phyloP scores from a whole-genome alignment of 139 green algal genomes.

The Chlorella sorokiniana region DNA sequence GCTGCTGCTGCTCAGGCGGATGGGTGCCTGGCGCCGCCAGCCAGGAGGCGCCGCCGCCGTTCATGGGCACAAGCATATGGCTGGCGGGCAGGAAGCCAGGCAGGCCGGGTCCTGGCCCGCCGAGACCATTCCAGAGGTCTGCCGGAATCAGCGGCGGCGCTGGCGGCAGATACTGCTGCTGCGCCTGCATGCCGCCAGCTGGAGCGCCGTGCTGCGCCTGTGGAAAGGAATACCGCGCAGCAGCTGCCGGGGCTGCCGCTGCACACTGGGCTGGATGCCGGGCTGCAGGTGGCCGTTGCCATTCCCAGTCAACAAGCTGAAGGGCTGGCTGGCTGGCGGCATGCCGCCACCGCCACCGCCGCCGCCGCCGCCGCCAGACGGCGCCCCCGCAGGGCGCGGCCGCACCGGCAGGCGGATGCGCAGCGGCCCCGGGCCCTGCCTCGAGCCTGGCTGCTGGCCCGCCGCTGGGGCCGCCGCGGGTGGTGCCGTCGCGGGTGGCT shows the following conservation, averaged over 20 bases:
- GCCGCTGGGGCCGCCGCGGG: not conserved
- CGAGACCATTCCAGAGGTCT: not conserved
- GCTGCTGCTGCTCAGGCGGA: not conserved
- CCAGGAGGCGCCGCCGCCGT: too few relatives aligned
- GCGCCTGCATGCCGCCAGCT: not conserved
- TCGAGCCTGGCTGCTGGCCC: not conserved
- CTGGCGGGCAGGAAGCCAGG: constrained; percentile 5
- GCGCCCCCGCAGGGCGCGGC: not conserved
- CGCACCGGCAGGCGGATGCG: constrained; percentile 14
- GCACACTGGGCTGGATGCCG: not conserved
- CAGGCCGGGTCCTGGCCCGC: not conserved
- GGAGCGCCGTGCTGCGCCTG: not conserved
- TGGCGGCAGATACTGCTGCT: not conserved
- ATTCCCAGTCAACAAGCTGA: not conserved
- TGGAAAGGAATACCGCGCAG: not conserved
- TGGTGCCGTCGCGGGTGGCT: not conserved
- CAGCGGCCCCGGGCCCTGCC: not conserved
- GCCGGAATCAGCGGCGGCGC: not conserved
- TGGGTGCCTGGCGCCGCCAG: too few relatives aligned
- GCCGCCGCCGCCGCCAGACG: too few relatives aligned
- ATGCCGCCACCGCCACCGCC: not conserved
- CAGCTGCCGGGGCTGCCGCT: not conserved
- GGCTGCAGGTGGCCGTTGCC: not conserved
- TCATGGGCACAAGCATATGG: not conserved
- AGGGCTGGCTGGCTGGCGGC: not conserved